Percentiles rank a stretch among this genome's conserved stretches.
Conservation (phyloP, 2,329 filamentous ascomycete species). For the Thelonectria blattea region DNA sequence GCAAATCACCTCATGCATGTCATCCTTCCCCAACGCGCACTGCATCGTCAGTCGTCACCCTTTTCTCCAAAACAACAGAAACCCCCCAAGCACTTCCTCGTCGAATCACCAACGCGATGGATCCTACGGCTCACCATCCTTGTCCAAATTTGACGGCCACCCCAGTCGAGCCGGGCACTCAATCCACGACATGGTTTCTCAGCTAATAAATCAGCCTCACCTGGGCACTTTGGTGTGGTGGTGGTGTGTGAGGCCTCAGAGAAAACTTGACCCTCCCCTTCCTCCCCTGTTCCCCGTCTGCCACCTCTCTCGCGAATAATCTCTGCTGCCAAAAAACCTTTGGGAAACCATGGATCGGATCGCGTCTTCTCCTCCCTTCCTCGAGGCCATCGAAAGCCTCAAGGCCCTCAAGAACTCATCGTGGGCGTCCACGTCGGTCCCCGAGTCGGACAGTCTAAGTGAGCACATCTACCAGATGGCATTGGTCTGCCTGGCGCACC, state of each 20-base stretch:
- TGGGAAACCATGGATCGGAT: constrained; percentile 8
- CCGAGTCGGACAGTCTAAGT: constrained; percentile 18
- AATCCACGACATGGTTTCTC: constrained; percentile 14
- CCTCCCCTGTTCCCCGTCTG: neutral
- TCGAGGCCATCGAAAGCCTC: constrained; percentile 24
- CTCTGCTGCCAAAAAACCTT: neutral
- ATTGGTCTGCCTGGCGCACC: constrained; percentile 21
- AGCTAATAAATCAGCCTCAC: constrained; percentile 9
- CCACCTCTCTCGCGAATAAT: neutral
- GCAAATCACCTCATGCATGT: neutral
- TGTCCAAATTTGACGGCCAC: constrained; percentile 10
- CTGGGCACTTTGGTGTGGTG: neutral
- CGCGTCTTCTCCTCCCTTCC: constrained; percentile 11
- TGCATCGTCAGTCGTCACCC: neutral
- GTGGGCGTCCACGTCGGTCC: neutral
- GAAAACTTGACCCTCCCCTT: neutral
- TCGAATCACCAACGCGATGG: constrained; percentile 13
- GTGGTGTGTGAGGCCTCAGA: constrained; percentile 8
- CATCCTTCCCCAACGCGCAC: neutral
- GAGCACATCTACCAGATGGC: constrained; percentile 25
- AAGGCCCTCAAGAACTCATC: constrained; percentile 18
- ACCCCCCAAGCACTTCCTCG: neutral
- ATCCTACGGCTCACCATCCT: constrained; percentile 21
- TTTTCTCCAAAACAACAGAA: neutral
- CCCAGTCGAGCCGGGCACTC: constrained; percentile 14